These are phyloP conservation scores for Betula pendula DNA, from an alignment of 306 rosid genomes.

Conservation along the genomic window DNA sequence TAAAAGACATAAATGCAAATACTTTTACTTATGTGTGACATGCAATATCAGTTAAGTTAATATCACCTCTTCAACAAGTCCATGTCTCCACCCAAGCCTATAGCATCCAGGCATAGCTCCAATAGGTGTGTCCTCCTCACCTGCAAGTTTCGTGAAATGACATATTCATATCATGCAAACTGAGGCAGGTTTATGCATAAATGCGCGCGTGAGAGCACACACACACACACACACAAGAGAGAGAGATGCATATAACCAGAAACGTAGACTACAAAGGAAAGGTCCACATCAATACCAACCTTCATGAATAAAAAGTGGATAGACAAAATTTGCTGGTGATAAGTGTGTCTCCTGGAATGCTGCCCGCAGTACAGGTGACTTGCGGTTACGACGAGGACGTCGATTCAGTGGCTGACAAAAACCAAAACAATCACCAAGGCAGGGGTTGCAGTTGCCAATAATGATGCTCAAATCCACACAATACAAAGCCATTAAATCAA, in stretches of 20 bases:
- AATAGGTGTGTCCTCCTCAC: conserved; percentile 86
- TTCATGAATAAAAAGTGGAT: conserved; percentile 96
- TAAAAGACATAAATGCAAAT: conserved; percentile 7
- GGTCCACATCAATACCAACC: conserved; percentile 40
- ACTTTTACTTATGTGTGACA: conserved; percentile 12
- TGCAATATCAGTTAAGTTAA: conserved; percentile 15
- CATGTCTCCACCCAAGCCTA: conserved; percentile 98
- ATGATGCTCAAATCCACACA: conserved; percentile 1
- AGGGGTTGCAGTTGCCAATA: conserved; percentile 10
- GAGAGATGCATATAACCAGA: conserved; percentile 7
- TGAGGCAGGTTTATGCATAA: conserved; percentile 5
- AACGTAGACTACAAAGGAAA: neutral
- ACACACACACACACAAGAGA: neutral
- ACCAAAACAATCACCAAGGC: conserved; percentile 17
- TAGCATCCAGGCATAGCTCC: conserved; percentile 99
- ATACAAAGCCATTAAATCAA: neutral
- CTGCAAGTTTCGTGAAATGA: conserved; percentile 42
- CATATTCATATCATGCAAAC: conserved; percentile 23
- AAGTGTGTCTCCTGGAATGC: conserved; percentile 84
- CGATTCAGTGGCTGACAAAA: conserved; percentile 62
- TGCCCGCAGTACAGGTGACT: conserved; percentile 59
- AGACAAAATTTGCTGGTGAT: conserved; percentile 86
- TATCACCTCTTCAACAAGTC: conserved; percentile 86
- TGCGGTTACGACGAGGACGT: conserved; percentile 86
- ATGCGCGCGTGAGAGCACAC: neutral